Base-by-base conservation (phyloP, 805 yeast species). In the Candida yuanshanica region DNA sequence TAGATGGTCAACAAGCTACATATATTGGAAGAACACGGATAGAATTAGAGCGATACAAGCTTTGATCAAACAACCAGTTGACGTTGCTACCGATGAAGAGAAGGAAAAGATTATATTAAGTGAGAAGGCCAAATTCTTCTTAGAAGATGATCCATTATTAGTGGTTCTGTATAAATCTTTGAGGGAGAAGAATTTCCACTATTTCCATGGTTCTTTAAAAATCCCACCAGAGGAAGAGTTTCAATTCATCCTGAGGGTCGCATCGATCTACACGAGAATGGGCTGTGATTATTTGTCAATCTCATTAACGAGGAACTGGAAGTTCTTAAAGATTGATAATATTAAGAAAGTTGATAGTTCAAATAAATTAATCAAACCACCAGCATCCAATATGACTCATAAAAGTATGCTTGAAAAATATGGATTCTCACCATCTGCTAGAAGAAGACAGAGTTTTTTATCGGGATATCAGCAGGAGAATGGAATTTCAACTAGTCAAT, bases 251-350 rank as follows among this genome's bases (percentile, higher is more conserved):
- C 53, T 75, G 11, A 75, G 79, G 47, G 82, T 81, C 7, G 71
- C 84, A 7, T 65, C 72, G 27, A 81, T 88, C 46, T 85, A 88
- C 53, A 70, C 77, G 13, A 69, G 95, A 43, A 87, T 90, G 96
- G 98, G 98, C 0, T 90, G 98, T 63, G 95, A 90, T 52, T 75
- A 79, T 45, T 59, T 91, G 33, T 79, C 89, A 0, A 55, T 85
- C 20, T 71, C 77, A 38, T 58, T 89, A 35, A 66, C 83, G 2
- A 68, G 67, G 36, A 77, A 75, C 45, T 90, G 96, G 96, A 63
- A 64, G 23, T 89, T 88, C 54, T 47, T 64, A 10, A 55, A 48
- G 33, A 12, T 38, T n/a, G 52, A 45, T 4, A 43, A 45, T 4
- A 20, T 43, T 23, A 52, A 44, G 43, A 50, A 43, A 36, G 41